These are phyloP conservation scores for Peronospora farinosa DNA, from an alignment of 352 stramenopile species.

Conservation along the genomic window DNA sequence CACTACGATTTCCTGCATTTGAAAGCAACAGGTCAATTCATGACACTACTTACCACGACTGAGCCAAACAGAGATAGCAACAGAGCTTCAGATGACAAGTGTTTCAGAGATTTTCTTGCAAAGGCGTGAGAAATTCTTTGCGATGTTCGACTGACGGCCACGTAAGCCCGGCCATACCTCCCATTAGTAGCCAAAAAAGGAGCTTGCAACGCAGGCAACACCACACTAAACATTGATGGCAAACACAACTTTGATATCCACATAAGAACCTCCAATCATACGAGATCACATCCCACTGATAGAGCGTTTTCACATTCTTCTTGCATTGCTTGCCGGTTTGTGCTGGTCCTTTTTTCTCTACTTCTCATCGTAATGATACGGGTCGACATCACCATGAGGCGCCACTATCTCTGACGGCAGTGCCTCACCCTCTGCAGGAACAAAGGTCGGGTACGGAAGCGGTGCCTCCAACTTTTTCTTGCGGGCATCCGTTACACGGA, in stretches of 20 bases:
- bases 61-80: neutral
- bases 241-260: slow-evolving; percentile 18
- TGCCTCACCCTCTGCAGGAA: slow-evolving; percentile 37
- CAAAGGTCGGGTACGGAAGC: slow-evolving; percentile 81
- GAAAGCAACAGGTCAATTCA: slow-evolving; percentile 1
- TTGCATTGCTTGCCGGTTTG: slow-evolving; percentile 7
- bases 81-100: neutral
- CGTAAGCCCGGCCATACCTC: neutral
- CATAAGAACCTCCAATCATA: slow-evolving; percentile 5
- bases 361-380: slow-evolving; percentile 84
- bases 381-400: slow-evolving; percentile 68
- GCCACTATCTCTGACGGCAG: slow-evolving; percentile 67
- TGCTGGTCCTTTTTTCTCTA: slow-evolving; percentile 22
- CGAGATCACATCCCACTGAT: slow-evolving; percentile 2
- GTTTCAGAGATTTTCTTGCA: no score
- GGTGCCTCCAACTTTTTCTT: slow-evolving; percentile 68
- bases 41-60: no score
- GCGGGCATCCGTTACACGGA: slow-evolving; percentile 79
- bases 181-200: neutral
- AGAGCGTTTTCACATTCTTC: neutral
- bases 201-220: no score
- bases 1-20: no score
- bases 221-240: neutral
- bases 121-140: no score
- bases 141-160: neutral